Percentiles rank a stretch among this genome's conserved stretches.
These are phyloP conservation scores for Funneliformis mosseae DNA, from an alignment of 192 early-diverging fungal species.

Conservation along the genomic window DNA sequence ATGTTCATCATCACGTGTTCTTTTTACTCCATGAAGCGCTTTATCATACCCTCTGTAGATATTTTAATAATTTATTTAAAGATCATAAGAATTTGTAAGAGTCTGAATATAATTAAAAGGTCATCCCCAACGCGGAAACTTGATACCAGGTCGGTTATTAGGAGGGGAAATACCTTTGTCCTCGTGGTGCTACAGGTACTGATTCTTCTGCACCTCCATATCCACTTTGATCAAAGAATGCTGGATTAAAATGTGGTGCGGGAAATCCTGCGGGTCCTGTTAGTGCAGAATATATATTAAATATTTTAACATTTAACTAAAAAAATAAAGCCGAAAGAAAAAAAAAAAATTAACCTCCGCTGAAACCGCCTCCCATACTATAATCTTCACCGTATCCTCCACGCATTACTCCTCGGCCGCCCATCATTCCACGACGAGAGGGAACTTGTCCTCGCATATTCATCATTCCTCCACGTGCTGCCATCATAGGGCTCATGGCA, in stretches of 20 bases:
- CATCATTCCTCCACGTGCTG: slow-evolving; percentile 32
- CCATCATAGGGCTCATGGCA: slow-evolving; percentile 28
- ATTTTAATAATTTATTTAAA: slow-evolving; percentile 6
- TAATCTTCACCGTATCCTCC: slow-evolving; percentile 37
- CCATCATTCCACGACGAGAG: slow-evolving; percentile 27
- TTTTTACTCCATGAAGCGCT: slow-evolving; percentile 25
- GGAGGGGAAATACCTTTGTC: slow-evolving; percentile 30
- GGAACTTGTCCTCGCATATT: slow-evolving; percentile 36
- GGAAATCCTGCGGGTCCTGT: slow-evolving; percentile 33
- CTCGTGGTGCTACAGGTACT: slow-evolving; percentile 33
- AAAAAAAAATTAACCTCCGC: slow-evolving; percentile 7
- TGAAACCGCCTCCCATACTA: slow-evolving; percentile 20
- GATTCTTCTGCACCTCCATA: slow-evolving; percentile 18
- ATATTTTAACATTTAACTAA: no score
- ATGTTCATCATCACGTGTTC: slow-evolving; percentile 29
- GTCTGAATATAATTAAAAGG: neutral
- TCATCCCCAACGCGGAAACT: neutral
- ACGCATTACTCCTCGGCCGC: slow-evolving; percentile 28
- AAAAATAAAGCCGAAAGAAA: no score
- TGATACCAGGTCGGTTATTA: neutral
- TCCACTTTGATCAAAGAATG: slow-evolving; percentile 47
- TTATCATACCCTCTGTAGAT: slow-evolving; percentile 28
- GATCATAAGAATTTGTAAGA: neutral
- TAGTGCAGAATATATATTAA: slow-evolving; percentile 1
- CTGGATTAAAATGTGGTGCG: slow-evolving; percentile 50